Base-by-base conservation (phyloP, 83 land plant species). In the Diphasiastrum complanatum region DNA sequence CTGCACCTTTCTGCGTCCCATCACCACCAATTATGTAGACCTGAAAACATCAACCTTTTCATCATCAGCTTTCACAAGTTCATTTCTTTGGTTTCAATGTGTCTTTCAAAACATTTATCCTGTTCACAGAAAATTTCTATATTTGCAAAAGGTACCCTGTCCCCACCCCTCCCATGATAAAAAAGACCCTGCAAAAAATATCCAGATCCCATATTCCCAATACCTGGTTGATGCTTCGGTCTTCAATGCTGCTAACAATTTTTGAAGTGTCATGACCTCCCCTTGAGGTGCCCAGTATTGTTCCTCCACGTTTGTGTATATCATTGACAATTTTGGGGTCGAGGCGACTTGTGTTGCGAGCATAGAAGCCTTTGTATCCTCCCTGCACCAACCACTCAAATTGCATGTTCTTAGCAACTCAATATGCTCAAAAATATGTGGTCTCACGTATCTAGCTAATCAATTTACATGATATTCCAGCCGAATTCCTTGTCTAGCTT, bases 281-380 rank as follows among this genome's bases (percentile, higher is more conserved):
- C 45, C 90, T 77, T 33, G 90, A 89, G 2, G 95, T 78, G n/a
- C 90, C 81, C 47, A 89, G 64, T 36, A 89, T 69, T 18, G 90
- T 89, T n/a, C 95, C 95, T 20, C 95, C 95, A 23, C 90, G 78
- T 47, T 85, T 89, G 71, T 89, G 95, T 37, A 89, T 89, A 61
- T 85, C 85, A 75, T 85, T 85, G 6, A 85, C 90, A 33, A 65
- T 37, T 57, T 89, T 89, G 0, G 86, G 81, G 1, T 67, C 77
- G 33, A 89, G 67, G 22, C 36, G 16, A 25, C 70, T 78, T 2
- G 95, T 89, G 63, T 85, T 85, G 18, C 73, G 74, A 48, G 90
- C 38, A 72, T 89, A 82, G 64, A 85, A 89, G 34, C 86, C 90
- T 37, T 45, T 75, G 48, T 82, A 85, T 36, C 95, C 95, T 53